Evolutionary conservation across 768 basidiomycete species (phyloP).

Genomic region (Psilocybe sp.): DNA sequence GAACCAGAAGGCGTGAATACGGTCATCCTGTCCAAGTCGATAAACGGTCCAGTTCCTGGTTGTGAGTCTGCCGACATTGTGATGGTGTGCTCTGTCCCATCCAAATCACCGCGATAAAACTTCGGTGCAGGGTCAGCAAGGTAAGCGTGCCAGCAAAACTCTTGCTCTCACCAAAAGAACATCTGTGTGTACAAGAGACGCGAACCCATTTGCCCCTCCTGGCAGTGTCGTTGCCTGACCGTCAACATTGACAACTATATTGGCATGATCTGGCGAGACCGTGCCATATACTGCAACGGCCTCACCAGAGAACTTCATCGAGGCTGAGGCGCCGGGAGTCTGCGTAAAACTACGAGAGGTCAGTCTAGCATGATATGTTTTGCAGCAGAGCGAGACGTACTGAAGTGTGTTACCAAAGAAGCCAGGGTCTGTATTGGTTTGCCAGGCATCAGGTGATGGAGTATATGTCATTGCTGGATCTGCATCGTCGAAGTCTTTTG

Average conservation of each 20-base stretch:
- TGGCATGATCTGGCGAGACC: conserved; percentile 47
- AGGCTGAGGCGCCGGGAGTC: conserved; percentile 36
- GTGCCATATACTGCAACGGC: conserved; percentile 56
- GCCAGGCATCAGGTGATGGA: conserved; percentile 37
- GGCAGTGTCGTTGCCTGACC: conserved; percentile 28
- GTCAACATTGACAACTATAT: conserved; percentile 45
- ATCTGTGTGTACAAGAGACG: conserved; percentile 18
- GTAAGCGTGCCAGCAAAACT: not conserved
- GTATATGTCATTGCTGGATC: conserved; percentile 35
- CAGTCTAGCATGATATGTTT: not conserved
- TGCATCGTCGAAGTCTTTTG: conserved; percentile 37
- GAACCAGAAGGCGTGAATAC: conserved; percentile 23
- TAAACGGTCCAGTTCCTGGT: conserved; percentile 31
- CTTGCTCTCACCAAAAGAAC: conserved; percentile 29
- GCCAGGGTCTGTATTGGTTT: conserved; percentile 18
- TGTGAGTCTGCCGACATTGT: conserved; percentile 31
- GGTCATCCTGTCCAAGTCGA: conserved; percentile 42
- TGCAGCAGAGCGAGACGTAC: conserved; percentile 26
- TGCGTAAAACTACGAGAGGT: conserved; percentile 34
- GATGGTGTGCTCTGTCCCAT: conserved; percentile 35
- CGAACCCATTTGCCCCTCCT: conserved; percentile 33
- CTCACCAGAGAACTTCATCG: conserved; percentile 44
- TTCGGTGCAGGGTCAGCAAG: conserved; percentile 13
- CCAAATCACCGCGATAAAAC: conserved; percentile 42
- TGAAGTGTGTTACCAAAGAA: conserved; percentile 41